Conservation (phyloP, 2,329 filamentous ascomycete species). For the Diplodia scrobiculata region DNA sequence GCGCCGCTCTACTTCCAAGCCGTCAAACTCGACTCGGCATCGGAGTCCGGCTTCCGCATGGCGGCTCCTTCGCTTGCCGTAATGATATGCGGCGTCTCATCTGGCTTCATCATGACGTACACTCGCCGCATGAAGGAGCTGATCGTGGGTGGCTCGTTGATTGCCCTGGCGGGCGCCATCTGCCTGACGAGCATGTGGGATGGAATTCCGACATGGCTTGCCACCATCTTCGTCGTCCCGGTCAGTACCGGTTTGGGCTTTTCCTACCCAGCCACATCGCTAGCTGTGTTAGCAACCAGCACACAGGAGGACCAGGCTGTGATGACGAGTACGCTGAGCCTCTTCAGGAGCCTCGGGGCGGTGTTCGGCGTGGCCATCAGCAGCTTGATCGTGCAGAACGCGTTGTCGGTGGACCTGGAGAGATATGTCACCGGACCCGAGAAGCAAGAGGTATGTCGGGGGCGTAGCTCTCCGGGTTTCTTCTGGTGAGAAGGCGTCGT, state of each 20-base stretch:
- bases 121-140: slow-evolving; percentile 49
- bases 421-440: slow-evolving; percentile 60
- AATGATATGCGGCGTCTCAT: slow-evolving; percentile 47
- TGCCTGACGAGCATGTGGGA: slow-evolving; percentile 44
- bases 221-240: slow-evolving; percentile 47
- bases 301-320: slow-evolving; percentile 51
- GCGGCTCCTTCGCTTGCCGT: slow-evolving; percentile 61
- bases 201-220: slow-evolving; percentile 45
- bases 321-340: slow-evolving; percentile 66
- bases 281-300: slow-evolving; percentile 49
- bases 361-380: slow-evolving; percentile 74
- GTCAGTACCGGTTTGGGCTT: slow-evolving; percentile 48
- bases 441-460: slow-evolving; percentile 53
- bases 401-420: slow-evolving; percentile 62
- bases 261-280: slow-evolving; percentile 47
- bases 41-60: slow-evolving; percentile 71
- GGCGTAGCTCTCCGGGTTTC: neutral
- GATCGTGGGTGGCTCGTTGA: slow-evolving; percentile 45
- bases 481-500: neutral
- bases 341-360: slow-evolving; percentile 71
- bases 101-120: slow-evolving; percentile 50
- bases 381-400: slow-evolving; percentile 73
- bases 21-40: slow-evolving; percentile 60
- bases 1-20: slow-evolving; percentile 68
- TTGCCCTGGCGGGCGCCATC: slow-evolving; percentile 44